A percentile compares a stretch with the other conserved stretches of the same genome.
phyloP scores from a whole-genome alignment of 345 rosid genomes.

The Mallotus nudiflorus region DNA sequence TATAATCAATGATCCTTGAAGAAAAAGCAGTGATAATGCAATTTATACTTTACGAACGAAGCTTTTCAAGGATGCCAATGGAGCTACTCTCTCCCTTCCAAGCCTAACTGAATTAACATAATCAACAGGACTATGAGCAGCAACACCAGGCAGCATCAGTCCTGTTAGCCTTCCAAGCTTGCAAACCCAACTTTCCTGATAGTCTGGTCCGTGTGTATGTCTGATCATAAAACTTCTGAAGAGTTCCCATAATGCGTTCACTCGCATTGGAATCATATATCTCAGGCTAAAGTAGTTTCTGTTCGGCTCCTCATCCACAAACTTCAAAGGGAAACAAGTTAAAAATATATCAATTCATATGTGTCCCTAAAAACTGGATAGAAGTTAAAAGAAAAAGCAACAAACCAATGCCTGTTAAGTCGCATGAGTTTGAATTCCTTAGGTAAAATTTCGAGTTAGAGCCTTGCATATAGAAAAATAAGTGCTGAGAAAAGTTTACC shows the following conservation, averaged over 20 bases:
- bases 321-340: constrained; percentile 33
- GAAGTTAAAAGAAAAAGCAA: too few relatives aligned
- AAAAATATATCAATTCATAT: background rate
- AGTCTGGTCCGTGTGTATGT: constrained; percentile 56
- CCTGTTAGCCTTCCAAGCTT: constrained; percentile 52
- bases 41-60: background rate
- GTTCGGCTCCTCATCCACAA: constrained; percentile 69
- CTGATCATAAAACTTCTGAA: constrained; percentile 59
- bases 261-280: constrained; percentile 31
- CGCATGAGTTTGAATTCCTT: too few relatives aligned
- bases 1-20: too few relatives aligned
- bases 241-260: constrained; percentile 75
- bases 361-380: too few relatives aligned
- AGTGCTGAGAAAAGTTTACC: too few relatives aligned
- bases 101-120: constrained; percentile 80
- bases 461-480: too few relatives aligned
- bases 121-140: constrained; percentile 64
- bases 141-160: constrained; percentile 57
- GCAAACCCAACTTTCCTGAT: constrained; percentile 71
- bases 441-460: too few relatives aligned
- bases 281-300: constrained; percentile 52
- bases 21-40: too few relatives aligned
- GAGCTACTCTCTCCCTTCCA: constrained; percentile 42
- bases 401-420: too few relatives aligned
- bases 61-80: constrained; percentile 37